Conservation (phyloP, 192 early-diverging fungal genomes). For the Backusella luteola region DNA sequence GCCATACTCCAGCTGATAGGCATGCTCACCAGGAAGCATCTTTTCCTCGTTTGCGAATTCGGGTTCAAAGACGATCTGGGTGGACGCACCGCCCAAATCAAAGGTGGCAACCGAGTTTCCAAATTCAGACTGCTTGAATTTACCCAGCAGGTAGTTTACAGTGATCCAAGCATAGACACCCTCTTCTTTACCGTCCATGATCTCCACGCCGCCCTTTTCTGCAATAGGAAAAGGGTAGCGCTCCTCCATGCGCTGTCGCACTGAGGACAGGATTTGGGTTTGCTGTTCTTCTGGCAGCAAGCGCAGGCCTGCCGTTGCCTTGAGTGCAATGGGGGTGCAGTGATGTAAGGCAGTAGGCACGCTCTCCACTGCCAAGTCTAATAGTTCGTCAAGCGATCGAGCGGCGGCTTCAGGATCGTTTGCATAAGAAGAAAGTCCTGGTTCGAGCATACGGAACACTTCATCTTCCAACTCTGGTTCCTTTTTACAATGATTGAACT, state of each 20-base stretch:
- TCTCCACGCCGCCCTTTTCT: slow-evolving; percentile 68
- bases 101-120: slow-evolving; percentile 82
- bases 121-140: slow-evolving; percentile 33
- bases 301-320: slow-evolving; percentile 94
- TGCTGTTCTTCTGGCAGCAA: slow-evolving; percentile 72
- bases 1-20: slow-evolving; percentile 68
- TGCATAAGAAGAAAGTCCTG: slow-evolving; percentile 77
- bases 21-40: slow-evolving; percentile 68
- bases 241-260: slow-evolving; percentile 62
- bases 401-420: slow-evolving; percentile 79
- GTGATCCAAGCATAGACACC: slow-evolving; percentile 99
- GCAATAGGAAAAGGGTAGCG: slow-evolving; percentile 83
- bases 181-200: slow-evolving; percentile 98
- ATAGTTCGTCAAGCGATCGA: slow-evolving; percentile 70
- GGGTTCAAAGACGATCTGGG: slow-evolving; percentile 98
- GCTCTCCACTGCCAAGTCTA: slow-evolving; percentile 70
- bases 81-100: slow-evolving; percentile 96
- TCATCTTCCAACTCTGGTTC: slow-evolving; percentile 86
- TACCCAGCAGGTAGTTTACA: slow-evolving; percentile 87
- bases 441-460: slow-evolving; percentile 80
- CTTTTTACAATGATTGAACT: slow-evolving; percentile 90
- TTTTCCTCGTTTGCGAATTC: slow-evolving; percentile 40
- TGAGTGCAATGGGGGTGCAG: slow-evolving; percentile 91
- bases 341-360: slow-evolving; percentile 59
- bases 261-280: slow-evolving; percentile 69